Percentiles rank a stretch among this genome's conserved stretches.
Conservation (phyloP, 305 asterid species). For the Fraxinus sp. region DNA sequence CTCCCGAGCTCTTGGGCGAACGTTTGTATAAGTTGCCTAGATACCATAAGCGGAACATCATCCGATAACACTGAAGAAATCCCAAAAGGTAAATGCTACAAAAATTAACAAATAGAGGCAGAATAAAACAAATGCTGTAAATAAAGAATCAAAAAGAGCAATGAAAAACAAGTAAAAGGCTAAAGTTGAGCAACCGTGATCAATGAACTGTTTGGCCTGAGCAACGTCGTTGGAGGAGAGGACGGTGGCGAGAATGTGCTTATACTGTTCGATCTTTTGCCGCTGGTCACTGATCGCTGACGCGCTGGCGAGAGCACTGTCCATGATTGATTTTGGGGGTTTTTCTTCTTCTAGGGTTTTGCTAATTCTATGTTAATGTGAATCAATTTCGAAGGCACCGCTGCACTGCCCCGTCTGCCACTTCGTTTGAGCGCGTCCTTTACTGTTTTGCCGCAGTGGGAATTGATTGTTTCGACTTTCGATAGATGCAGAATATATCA, state of each 20-base stretch:
- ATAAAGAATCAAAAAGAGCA: not conserved
- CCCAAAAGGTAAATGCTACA: not conserved
- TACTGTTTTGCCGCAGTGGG: not conserved
- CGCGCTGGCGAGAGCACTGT: conserved; percentile 84
- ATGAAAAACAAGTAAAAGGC: not conserved
- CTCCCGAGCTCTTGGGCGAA: conserved; percentile 90
- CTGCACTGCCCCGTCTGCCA: not conserved
- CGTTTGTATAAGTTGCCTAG: conserved; percentile 88
- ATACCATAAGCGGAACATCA: conserved; percentile 90
- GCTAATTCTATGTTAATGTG: not conserved
- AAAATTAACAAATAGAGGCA: not conserved
- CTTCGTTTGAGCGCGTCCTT: not conserved
- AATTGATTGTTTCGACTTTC: no score
- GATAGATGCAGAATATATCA: no score
- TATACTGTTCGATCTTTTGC: conserved; percentile 93
- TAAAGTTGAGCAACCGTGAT: conserved; percentile 63
- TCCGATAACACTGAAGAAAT: conserved; percentile 66
- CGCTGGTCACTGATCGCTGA: conserved; percentile 91
- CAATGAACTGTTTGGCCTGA: conserved; percentile 74
- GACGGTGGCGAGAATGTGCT: conserved; percentile 77
- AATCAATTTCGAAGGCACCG: not conserved
- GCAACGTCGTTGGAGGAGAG: conserved; percentile 70
- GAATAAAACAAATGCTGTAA: not conserved
- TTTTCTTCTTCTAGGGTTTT: not conserved
- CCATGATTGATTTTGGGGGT: conserved; percentile 40